phyloP scores from a whole-genome alignment of 768 basidiomycete genomes.

The Termitomyces sp. region DNA sequence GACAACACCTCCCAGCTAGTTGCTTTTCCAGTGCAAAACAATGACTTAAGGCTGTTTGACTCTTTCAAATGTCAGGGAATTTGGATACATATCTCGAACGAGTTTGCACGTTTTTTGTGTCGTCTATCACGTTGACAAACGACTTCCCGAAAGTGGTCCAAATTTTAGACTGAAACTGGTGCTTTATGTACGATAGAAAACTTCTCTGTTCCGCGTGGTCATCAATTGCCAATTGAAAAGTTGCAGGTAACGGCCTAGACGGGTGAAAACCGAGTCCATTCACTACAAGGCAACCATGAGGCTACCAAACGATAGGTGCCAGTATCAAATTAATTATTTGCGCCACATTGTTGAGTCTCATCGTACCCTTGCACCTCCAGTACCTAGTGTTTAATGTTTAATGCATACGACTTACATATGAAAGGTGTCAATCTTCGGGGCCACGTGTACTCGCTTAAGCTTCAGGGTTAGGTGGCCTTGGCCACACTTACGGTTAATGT shows the following conservation, averaged over 20 bases:
- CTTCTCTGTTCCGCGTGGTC: conserved; percentile 3
- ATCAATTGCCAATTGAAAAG: background rate
- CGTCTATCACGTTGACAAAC: background rate
- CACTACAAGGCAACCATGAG: background rate
- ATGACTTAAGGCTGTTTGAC: background rate
- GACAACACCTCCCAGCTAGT: background rate
- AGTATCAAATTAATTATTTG: background rate
- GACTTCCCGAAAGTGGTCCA: background rate
- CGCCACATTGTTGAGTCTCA: conserved; percentile 6
- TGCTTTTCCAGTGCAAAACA: background rate
- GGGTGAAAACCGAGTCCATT: background rate
- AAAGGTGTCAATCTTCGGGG: background rate
- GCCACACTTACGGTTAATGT: background rate
- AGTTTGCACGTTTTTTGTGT: background rate
- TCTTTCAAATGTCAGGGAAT: background rate
- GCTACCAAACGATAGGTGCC: background rate
- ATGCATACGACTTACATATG: background rate
- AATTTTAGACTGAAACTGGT: background rate
- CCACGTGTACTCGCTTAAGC: conserved; percentile 13
- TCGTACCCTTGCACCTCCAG: background rate
- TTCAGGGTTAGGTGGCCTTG: conserved; percentile 6
- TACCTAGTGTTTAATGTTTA: background rate
- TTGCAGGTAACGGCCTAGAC: background rate
- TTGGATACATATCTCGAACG: background rate
- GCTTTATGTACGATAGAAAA: background rate